Conservation (phyloP, 1,139 yeast genomes). For the Nakaseomyces bracarensis region DNA sequence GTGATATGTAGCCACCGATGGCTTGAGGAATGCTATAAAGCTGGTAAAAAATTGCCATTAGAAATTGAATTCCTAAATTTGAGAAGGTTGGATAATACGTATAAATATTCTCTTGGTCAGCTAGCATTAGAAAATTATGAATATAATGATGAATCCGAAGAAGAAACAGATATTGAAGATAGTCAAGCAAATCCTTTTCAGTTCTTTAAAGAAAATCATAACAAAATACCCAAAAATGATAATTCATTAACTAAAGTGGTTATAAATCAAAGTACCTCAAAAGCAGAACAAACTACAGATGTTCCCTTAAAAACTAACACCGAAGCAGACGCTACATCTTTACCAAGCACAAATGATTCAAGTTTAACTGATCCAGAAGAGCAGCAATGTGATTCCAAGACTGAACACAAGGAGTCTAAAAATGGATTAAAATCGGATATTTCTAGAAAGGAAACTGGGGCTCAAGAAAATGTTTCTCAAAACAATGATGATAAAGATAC, state of each 20-base stretch:
- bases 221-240: background rate
- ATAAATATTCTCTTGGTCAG: slow-evolving; percentile 10
- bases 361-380: too few relatives aligned
- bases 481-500: background rate
- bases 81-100: slow-evolving; percentile 7
- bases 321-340: too few relatives aligned
- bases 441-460: background rate
- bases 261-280: too few relatives aligned
- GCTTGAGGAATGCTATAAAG: slow-evolving; percentile 59
- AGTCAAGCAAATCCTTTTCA: background rate
- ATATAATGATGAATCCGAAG: background rate
- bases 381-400: too few relatives aligned
- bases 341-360: too few relatives aligned
- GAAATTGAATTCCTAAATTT: slow-evolving; percentile 9
- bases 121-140: background rate
- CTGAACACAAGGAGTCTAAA: too few relatives aligned
- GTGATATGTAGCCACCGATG: slow-evolving; percentile 64
- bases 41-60: slow-evolving; percentile 15
- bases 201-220: background rate
- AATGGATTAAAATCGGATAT: background rate
- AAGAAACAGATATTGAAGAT: slow-evolving; percentile 6
- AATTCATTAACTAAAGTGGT: too few relatives aligned
- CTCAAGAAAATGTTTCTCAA: too few relatives aligned
- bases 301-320: too few relatives aligned
- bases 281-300: too few relatives aligned